Conservation (phyloP, 176 grass and related monocot genomes). For the Paspalum vaginatum region DNA sequence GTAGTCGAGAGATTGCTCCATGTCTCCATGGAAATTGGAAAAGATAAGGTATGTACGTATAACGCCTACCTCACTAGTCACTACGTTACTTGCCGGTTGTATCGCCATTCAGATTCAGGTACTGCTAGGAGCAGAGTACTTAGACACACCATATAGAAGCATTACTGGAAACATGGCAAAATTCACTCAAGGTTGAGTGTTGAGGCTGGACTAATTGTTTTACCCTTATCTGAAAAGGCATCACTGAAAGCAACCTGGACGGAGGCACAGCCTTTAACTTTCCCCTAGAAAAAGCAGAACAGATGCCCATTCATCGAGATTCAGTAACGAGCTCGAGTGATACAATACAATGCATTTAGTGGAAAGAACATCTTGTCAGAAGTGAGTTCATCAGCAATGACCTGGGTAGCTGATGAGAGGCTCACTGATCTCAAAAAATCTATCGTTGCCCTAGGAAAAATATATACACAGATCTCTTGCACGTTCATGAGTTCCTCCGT, state of each 20-base stretch:
- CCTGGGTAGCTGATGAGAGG: neutral
- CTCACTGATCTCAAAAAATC: neutral
- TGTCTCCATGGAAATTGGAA: neutral
- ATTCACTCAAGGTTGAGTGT: too few relatives aligned
- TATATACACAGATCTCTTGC: neutral
- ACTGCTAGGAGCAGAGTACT: too few relatives aligned
- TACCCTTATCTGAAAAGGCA: too few relatives aligned
- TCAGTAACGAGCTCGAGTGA: too few relatives aligned
- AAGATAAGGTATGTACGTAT: neutral
- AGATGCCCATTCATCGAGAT: neutral
- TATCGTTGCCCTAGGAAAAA: neutral
- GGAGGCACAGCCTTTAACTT: neutral
- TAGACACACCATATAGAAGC: too few relatives aligned
- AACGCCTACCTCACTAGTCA: neutral
- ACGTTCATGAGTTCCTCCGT: neutral
- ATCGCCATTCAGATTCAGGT: neutral
- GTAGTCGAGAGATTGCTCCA: neutral
- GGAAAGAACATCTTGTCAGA: neutral
- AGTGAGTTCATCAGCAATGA: neutral
- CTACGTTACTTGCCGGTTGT: neutral
- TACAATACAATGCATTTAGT: neutral
- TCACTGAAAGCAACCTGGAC: neutral
- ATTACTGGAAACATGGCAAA: too few relatives aligned
- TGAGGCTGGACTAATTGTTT: too few relatives aligned
- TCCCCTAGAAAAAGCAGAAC: neutral